Percentiles rank a stretch among this genome's conserved stretches.
phyloP scores from a whole-genome alignment of 345 rosid genomes.

The Brassica nigra region DNA sequence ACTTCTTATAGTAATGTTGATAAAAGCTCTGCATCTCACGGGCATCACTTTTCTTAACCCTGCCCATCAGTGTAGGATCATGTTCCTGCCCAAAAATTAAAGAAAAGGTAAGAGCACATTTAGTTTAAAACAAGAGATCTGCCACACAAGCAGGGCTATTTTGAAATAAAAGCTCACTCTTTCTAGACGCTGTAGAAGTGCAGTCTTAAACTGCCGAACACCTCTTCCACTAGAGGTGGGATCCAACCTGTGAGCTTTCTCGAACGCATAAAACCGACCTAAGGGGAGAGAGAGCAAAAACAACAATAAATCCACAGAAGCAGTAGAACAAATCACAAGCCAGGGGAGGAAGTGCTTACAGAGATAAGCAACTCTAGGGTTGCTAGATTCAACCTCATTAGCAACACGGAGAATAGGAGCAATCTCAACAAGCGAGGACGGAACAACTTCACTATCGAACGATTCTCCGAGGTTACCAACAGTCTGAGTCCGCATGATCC shows the following conservation, averaged over 20 bases:
- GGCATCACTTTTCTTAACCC: slow-evolving; percentile 85
- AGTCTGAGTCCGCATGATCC: slow-evolving; percentile 83
- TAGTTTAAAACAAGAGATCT: not conserved
- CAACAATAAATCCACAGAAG: not conserved
- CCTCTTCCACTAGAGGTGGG: slow-evolving; percentile 98
- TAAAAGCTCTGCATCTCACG: slow-evolving; percentile 93
- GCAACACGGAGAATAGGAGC: slow-evolving; percentile 99
- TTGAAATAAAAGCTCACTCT: slow-evolving; percentile 52
- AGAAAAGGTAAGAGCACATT: not conserved
- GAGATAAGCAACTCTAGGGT: slow-evolving; percentile 94
- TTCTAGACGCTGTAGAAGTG: slow-evolving; percentile 97
- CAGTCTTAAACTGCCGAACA: slow-evolving; percentile 98
- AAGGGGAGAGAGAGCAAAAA: slow-evolving; percentile 5
- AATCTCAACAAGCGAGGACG: slow-evolving; percentile 88
- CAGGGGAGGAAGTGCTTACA: slow-evolving; percentile 54
- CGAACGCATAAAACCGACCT: slow-evolving; percentile 99
- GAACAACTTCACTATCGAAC: slow-evolving; percentile 97
- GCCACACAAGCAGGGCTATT: not conserved
- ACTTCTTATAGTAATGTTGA: slow-evolving; percentile 83
- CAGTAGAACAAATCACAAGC: slow-evolving; percentile 2
- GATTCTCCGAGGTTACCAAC: slow-evolving; percentile 91
- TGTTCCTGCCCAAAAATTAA: slow-evolving; percentile 55
- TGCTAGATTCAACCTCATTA: slow-evolving; percentile 89
- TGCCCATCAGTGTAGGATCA: slow-evolving; percentile 74
- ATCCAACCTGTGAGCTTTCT: slow-evolving; percentile 95